These are phyloP conservation scores for Cladosporium sp. DNA, from an alignment of 2,329 filamentous ascomycete species.

Conservation along the genomic window DNA sequence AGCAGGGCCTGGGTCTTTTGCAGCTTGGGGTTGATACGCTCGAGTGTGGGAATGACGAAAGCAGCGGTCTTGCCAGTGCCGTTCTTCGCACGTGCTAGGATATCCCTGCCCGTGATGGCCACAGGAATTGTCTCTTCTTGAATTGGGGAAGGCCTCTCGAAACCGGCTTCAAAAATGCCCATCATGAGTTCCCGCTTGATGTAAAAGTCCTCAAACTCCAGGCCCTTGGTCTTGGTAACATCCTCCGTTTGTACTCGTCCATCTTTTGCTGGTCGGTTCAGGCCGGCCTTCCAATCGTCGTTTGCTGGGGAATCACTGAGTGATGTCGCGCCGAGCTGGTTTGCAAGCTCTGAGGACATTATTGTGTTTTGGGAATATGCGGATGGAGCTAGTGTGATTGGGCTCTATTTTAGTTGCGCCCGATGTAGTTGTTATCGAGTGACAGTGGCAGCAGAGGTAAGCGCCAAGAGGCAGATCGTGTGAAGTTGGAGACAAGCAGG, in stretches of 20 bases:
- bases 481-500: neutral
- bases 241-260: slow-evolving; percentile 84
- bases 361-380: slow-evolving; percentile 18
- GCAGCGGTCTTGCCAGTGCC: slow-evolving; percentile 98
- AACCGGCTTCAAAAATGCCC: slow-evolving; percentile 98
- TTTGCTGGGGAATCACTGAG: slow-evolving; percentile 40
- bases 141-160: slow-evolving; percentile 97
- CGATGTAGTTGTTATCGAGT: slow-evolving; percentile 9
- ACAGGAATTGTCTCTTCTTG: slow-evolving; percentile 99
- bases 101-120: slow-evolving; percentile 88
- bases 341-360: slow-evolving; percentile 50
- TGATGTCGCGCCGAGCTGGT: slow-evolving; percentile 54
- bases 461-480: neutral
- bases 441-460: neutral
- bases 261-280: slow-evolving; percentile 71
- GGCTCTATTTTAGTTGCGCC: neutral
- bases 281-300: slow-evolving; percentile 64
- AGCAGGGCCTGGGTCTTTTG: slow-evolving; percentile 96
- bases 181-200: slow-evolving; percentile 94
- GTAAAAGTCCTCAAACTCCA: slow-evolving; percentile 96
- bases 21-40: slow-evolving; percentile 94
- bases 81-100: slow-evolving; percentile 95
- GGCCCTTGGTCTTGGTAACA: slow-evolving; percentile 95
- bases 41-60: slow-evolving; percentile 91
- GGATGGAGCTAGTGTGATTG: neutral